Conservation (phyloP, 2,329 filamentous ascomycete genomes). For the Calonectria crousiana region DNA sequence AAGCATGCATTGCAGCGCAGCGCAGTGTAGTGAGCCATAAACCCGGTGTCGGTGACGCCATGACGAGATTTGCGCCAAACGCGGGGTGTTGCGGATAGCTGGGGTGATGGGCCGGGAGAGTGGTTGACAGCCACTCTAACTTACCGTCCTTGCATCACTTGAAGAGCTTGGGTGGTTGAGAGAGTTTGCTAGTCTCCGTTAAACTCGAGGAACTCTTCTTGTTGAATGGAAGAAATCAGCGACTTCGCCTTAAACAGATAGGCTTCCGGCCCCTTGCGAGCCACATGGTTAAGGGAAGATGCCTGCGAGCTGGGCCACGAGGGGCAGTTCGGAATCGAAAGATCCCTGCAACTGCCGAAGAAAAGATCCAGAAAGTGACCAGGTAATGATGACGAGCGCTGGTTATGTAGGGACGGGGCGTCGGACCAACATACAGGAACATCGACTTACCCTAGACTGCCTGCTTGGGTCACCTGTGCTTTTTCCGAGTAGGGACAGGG, state of each 20-base stretch:
- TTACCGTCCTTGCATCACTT: background rate
- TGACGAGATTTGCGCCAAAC: background rate
- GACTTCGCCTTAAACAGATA: conserved; percentile 3
- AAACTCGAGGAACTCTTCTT: background rate
- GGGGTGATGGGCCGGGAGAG: background rate
- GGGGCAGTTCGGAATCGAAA: conserved; percentile 12
- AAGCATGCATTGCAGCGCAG: background rate
- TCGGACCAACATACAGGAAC: background rate
- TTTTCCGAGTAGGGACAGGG: conserved; percentile 8
- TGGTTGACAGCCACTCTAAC: background rate
- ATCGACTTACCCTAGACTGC: conserved; percentile 26
- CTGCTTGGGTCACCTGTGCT: conserved; percentile 20
- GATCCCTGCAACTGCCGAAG: conserved; percentile 8
- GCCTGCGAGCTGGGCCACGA: conserved; percentile 14
- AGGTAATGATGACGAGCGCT: background rate
- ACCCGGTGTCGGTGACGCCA: background rate
- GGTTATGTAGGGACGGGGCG: background rate
- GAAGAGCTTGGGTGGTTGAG: background rate
- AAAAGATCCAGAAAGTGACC: conserved; percentile 10
- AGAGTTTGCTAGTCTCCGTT: conserved; percentile 11
- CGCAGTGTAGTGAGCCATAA: background rate
- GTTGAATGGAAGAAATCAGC: background rate
- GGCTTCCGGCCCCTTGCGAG: conserved; percentile 20
- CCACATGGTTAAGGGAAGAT: conserved; percentile 21
- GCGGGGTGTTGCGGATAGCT: background rate